Evolutionary conservation across 768 basidiomycete genomes (phyloP).

Genomic region (Boletus insuetus): DNA sequence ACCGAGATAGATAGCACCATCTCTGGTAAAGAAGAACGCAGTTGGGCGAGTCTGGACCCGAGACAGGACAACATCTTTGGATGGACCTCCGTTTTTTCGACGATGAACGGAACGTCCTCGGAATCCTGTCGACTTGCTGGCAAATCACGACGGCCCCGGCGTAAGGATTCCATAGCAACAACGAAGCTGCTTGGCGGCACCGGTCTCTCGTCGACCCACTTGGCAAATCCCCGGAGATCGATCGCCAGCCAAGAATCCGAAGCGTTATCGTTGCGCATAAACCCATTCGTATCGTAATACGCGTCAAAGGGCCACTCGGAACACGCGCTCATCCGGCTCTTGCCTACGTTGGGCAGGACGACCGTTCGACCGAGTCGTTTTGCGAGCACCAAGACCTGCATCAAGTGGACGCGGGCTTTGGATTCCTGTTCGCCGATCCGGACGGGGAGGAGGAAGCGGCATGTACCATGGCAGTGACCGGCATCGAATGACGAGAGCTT

Average conservation of each 20-base stretch:
- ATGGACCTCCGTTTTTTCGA: slow-evolving; percentile 6
- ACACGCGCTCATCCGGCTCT: slow-evolving; percentile 53
- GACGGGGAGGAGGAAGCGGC: slow-evolving; percentile 48
- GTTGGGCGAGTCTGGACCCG: slow-evolving; percentile 12
- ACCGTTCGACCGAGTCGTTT: slow-evolving; percentile 50
- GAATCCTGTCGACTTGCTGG: background rate
- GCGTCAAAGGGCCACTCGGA: slow-evolving; percentile 44
- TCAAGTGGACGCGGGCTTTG: slow-evolving; percentile 54
- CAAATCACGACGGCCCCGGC: slow-evolving; percentile 5
- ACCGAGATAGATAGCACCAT: slow-evolving; percentile 11
- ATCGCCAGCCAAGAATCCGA: slow-evolving; percentile 23
- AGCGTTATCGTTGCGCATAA: background rate
- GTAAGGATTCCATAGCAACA: slow-evolving; percentile 32
- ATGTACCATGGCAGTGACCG: slow-evolving; percentile 28
- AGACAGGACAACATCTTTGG: slow-evolving; percentile 22
- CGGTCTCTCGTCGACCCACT: slow-evolving; percentile 35
- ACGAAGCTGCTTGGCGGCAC: slow-evolving; percentile 33
- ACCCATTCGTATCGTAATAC: slow-evolving; percentile 45
- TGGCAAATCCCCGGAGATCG: slow-evolving; percentile 37
- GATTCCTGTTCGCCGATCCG: slow-evolving; percentile 58
- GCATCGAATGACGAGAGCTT: slow-evolving; percentile 13
- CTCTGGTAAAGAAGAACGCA: slow-evolving; percentile 7
- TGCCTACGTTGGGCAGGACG: slow-evolving; percentile 60
- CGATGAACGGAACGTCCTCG: background rate
- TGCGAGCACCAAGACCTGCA: slow-evolving; percentile 50